phyloP scores from a whole-genome alignment of 441 rosid genomes.

The Oxalis stricta region DNA sequence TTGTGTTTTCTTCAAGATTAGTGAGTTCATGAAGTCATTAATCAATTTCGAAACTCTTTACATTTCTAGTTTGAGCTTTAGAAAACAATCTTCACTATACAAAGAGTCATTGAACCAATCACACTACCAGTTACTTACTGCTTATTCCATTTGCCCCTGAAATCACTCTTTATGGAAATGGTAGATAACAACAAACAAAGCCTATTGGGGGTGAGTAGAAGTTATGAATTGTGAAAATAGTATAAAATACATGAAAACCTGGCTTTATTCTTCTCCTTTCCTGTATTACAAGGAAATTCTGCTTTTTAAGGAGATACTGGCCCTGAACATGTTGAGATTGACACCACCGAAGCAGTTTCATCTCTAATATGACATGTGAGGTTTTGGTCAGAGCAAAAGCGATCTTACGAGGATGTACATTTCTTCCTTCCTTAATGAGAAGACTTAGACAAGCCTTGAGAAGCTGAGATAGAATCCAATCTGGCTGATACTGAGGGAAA shows the following conservation, averaged over 20 bases:
- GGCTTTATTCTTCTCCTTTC: slow-evolving; percentile 8
- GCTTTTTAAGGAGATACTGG: slow-evolving; percentile 34
- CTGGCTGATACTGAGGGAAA: slow-evolving; percentile 35
- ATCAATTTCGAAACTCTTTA: no score
- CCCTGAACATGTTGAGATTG: slow-evolving; percentile 35
- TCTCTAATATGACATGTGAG: slow-evolving; percentile 31
- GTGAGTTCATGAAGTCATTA: no score
- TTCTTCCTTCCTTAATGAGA: slow-evolving; percentile 38
- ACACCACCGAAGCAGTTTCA: slow-evolving; percentile 65
- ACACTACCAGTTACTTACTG: no score
- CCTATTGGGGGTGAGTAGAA: no score
- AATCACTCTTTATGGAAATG: no score
- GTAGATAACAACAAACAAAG: no score
- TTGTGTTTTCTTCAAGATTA: no score
- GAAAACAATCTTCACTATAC: no score
- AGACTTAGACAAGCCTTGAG: slow-evolving; percentile 45
- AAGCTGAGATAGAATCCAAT: slow-evolving; percentile 24
- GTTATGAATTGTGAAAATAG: no score
- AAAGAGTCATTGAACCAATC: no score
- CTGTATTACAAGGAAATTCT: slow-evolving; percentile 2
- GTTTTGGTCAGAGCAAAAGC: slow-evolving; percentile 18
- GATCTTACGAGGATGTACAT: slow-evolving; percentile 21
- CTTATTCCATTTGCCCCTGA: no score
- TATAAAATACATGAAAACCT: background rate
- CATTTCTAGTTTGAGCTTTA: no score